Conservation (phyloP, 441 rosid species). For the California macrophylla region DNA sequence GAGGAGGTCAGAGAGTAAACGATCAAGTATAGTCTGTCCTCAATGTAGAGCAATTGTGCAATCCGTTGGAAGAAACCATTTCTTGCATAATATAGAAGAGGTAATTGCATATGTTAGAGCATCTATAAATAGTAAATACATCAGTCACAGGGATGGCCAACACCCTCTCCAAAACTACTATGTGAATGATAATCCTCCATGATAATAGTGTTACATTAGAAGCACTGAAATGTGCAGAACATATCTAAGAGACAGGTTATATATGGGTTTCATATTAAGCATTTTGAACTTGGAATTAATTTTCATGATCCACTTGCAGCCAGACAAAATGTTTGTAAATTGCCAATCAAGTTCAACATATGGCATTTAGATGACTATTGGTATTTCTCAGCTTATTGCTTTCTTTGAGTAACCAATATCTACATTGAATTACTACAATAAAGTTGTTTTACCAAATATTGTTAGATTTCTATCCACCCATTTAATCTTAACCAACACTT, state of each 20-base stretch:
- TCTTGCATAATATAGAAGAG: constrained; percentile 70
- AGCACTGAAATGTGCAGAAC: neutral
- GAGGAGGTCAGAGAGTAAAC: constrained; percentile 66
- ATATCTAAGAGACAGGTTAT: neutral
- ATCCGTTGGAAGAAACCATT: constrained; percentile 79
- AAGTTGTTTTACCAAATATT: neutral
- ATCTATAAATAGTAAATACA: neutral
- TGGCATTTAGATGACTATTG: neutral
- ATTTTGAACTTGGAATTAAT: neutral
- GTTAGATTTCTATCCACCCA: neutral
- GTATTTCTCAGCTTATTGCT: neutral
- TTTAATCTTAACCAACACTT: neutral
- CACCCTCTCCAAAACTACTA: neutral
- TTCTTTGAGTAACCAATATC: neutral
- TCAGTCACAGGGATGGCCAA: neutral
- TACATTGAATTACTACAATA: neutral
- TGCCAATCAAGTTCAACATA: neutral
- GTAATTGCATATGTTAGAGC: constrained; percentile 24
- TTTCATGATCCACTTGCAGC: neutral
- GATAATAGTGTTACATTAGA: neutral
- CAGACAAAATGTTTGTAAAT: neutral
- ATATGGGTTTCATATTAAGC: neutral
- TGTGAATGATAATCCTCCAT: neutral
- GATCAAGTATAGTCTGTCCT: constrained; percentile 67
- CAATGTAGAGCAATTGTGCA: constrained; percentile 82